Evolutionary conservation across 108 stramenopile species (phyloP).

Genomic region (Nitzschia sp.): DNA sequence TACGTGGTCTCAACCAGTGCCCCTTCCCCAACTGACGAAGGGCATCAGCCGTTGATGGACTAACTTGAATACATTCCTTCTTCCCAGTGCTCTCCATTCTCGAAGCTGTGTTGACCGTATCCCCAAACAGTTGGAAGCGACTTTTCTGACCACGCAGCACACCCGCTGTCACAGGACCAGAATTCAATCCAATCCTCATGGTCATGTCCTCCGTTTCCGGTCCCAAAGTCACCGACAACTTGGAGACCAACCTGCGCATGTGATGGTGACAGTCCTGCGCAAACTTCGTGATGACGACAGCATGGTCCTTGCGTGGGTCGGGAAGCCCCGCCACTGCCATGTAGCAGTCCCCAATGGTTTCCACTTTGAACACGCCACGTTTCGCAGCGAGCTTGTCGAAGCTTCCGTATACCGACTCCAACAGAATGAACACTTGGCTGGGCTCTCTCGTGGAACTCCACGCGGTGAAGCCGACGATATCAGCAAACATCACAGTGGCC

Average conservation of each 20-base stretch:
- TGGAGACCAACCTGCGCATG: slow-evolving; percentile 31
- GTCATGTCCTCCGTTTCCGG: slow-evolving; percentile 39
- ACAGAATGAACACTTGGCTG: slow-evolving; percentile 53
- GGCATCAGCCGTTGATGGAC: slow-evolving; percentile 50
- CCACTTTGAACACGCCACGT: slow-evolving; percentile 56
- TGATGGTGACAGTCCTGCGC: slow-evolving; percentile 48
- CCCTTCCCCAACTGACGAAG: slow-evolving; percentile 38
- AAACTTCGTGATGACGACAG: slow-evolving; percentile 49
- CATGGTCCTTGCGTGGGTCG: slow-evolving; percentile 54
- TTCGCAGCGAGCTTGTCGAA: slow-evolving; percentile 52
- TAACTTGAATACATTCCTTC: slow-evolving; percentile 48
- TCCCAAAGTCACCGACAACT: slow-evolving; percentile 31
- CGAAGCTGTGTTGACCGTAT: slow-evolving; percentile 67
- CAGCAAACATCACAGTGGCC: slow-evolving; percentile 73
- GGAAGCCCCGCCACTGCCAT: slow-evolving; percentile 63
- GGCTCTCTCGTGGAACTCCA: slow-evolving; percentile 55
- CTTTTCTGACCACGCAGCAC: slow-evolving; percentile 55
- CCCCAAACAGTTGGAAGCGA: slow-evolving; percentile 68
- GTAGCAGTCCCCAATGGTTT: slow-evolving; percentile 56
- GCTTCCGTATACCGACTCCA: slow-evolving; percentile 55
- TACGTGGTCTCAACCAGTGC: slow-evolving; percentile 46
- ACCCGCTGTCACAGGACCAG: slow-evolving; percentile 60
- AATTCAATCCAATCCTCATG: slow-evolving; percentile 59
- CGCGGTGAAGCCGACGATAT: slow-evolving; percentile 55
- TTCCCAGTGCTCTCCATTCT: slow-evolving; percentile 60